Evolutionary conservation across 148 eudicot genomes (phyloP).

Genomic region (Rhododendron mucronatum): DNA sequence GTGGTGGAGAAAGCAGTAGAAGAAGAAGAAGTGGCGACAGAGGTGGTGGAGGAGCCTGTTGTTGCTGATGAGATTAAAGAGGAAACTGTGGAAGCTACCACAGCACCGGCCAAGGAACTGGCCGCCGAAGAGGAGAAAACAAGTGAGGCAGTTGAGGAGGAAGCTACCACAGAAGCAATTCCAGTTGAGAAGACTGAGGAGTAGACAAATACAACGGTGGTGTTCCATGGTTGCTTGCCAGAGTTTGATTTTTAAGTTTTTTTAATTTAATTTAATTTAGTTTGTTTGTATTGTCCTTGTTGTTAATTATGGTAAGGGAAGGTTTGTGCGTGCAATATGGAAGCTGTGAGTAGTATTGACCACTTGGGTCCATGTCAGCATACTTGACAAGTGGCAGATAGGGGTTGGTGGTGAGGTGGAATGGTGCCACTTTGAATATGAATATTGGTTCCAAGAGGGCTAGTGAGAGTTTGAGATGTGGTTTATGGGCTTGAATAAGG

Average conservation of each 20-base stretch:
- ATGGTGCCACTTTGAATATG: neutral
- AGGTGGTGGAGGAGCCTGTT: conserved; percentile 15
- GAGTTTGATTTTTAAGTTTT: neutral
- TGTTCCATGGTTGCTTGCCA: conserved; percentile 11
- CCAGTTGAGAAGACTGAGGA: conserved; percentile 39
- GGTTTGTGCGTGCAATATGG: neutral
- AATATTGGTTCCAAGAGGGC: neutral
- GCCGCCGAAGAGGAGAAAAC: conserved; percentile 18
- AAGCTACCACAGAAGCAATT: conserved; percentile 11
- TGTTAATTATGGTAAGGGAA: neutral
- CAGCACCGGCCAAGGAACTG: conserved; percentile 16
- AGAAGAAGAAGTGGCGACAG: conserved; percentile 10
- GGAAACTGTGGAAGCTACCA: conserved; percentile 1
- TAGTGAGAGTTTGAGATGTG: neutral
- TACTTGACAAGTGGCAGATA: conserved; percentile 2
- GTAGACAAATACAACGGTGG: neutral
- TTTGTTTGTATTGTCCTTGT: neutral
- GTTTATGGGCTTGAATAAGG: conserved; percentile 6
- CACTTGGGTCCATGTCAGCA: conserved; percentile 11
- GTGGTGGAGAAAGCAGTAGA: conserved; percentile 16
- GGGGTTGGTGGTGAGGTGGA: neutral
- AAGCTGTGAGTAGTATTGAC: neutral
- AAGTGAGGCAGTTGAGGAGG: conserved; percentile 17
- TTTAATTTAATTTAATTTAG: neutral
- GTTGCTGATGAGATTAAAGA: conserved; percentile 15